Evolutionary conservation across 352 stramenopile species (phyloP).

Genomic region (Phytophthora citrophthora): DNA sequence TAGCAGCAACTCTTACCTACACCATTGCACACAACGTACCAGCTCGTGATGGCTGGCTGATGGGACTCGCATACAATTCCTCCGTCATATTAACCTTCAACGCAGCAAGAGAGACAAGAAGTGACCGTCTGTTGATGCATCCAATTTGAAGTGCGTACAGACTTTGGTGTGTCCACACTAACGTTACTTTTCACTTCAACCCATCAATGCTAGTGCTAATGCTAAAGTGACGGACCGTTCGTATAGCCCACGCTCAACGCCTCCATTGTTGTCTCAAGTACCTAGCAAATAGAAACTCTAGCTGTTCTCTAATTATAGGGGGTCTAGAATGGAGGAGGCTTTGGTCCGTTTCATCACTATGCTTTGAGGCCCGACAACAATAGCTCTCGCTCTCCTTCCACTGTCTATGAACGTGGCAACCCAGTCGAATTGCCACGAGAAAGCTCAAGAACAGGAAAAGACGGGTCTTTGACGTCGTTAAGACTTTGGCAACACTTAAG

Average conservation of each 20-base stretch:
- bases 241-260: no score
- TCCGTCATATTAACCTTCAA: constrained; percentile 38
- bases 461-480: not conserved
- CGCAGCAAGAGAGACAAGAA: not conserved
- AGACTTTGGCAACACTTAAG: not conserved
- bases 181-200: no score
- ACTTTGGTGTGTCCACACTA: no score
- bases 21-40: constrained; percentile 25
- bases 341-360: constrained; percentile 25
- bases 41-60: constrained; percentile 72
- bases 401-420: constrained; percentile 27
- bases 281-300: constrained; percentile 1
- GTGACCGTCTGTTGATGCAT: constrained; percentile 37
- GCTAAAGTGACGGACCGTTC: no score
- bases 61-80: constrained; percentile 58
- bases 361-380: constrained; percentile 25
- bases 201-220: no score
- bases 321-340: not conserved
- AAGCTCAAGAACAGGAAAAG: constrained; percentile 5
- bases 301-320: constrained; percentile 14
- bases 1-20: not conserved
- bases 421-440: constrained; percentile 21
- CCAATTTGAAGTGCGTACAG: constrained; percentile 23
- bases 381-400: constrained; percentile 20
- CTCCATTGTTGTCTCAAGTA: not conserved